Conservation (phyloP, 177 flowering plant species). For the Telopea speciosissima region DNA sequence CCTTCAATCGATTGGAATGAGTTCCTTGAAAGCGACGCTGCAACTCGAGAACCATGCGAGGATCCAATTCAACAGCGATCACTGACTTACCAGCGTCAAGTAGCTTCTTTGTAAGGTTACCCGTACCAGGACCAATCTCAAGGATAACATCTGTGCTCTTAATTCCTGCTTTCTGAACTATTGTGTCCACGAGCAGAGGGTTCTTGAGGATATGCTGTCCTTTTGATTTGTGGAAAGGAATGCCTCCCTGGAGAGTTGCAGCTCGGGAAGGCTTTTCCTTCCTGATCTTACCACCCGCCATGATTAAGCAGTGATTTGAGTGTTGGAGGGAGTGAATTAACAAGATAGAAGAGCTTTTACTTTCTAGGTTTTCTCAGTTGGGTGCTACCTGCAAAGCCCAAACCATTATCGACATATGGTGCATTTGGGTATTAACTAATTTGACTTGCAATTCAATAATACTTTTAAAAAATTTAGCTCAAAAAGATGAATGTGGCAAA, state of each 20-base stretch:
- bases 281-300: conserved; percentile 22
- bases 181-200: conserved; percentile 66
- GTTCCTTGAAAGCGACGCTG: conserved; percentile 88
- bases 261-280: conserved; percentile 45
- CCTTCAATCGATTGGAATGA: conserved; percentile 54
- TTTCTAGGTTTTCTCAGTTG: too few relatives aligned
- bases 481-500: too few relatives aligned
- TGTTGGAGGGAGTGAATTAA: too few relatives aligned
- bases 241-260: conserved; percentile 56
- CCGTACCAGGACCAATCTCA: conserved; percentile 96
- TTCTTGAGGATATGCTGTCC: conserved; percentile 95
- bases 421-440: too few relatives aligned
- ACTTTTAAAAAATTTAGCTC: too few relatives aligned
- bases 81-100: conserved; percentile 75
- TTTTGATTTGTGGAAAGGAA: conserved; percentile 88
- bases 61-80: conserved; percentile 78
- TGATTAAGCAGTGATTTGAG: too few relatives aligned
- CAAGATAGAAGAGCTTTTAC: too few relatives aligned
- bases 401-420: too few relatives aligned
- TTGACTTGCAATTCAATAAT: too few relatives aligned
- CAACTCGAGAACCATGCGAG: conserved; percentile 40
- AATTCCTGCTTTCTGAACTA: conserved; percentile 82
- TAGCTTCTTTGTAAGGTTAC: conserved; percentile 91
- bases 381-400: too few relatives aligned
- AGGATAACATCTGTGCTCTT: conserved; percentile 79